phyloP scores from a whole-genome alignment of 495 filamentous ascomycete genomes.

The Penicillium chermesinum region DNA sequence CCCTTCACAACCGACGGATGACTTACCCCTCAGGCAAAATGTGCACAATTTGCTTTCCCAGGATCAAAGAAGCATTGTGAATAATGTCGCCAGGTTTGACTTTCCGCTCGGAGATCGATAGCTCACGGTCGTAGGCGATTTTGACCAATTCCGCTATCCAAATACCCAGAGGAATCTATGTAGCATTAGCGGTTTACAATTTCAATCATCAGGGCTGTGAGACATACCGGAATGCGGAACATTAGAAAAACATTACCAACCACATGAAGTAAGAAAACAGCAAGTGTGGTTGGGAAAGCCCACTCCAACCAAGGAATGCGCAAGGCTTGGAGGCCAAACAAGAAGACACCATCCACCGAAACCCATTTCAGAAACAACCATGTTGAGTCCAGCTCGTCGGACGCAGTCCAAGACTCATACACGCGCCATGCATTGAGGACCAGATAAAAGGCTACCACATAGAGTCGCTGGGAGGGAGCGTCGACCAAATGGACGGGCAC shows the following conservation, averaged over 20 bases:
- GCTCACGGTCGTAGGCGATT: slow-evolving; percentile 79
- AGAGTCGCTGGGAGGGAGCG: slow-evolving; percentile 81
- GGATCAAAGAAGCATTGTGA: slow-evolving; percentile 84
- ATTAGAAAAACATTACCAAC: slow-evolving; percentile 76
- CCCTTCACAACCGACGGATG: too few relatives aligned
- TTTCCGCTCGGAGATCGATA: slow-evolving; percentile 81
- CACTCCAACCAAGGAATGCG: slow-evolving; percentile 96
- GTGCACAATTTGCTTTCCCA: slow-evolving; percentile 93
- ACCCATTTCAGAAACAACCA: slow-evolving; percentile 93
- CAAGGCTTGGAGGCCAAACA: slow-evolving; percentile 77
- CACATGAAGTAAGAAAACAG: slow-evolving; percentile 62
- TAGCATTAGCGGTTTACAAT: too few relatives aligned
- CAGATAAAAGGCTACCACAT: slow-evolving; percentile 71
- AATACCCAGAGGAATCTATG: slow-evolving; percentile 60
- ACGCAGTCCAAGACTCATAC: slow-evolving; percentile 75
- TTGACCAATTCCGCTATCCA: slow-evolving; percentile 66
- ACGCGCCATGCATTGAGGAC: slow-evolving; percentile 70
- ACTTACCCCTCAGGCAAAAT: slow-evolving; percentile 90
- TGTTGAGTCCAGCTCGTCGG: slow-evolving; percentile 73
- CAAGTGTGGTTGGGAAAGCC: slow-evolving; percentile 62
- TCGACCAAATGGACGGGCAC: slow-evolving; percentile 74
- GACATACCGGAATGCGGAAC: slow-evolving; percentile 80
- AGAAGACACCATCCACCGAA: slow-evolving; percentile 71
- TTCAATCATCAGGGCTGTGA: too few relatives aligned
- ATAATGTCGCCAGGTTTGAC: slow-evolving; percentile 83